Evolutionary conservation across 2,329 filamentous ascomycete genomes (phyloP).

Genomic region (Elsinoe batatas): DNA sequence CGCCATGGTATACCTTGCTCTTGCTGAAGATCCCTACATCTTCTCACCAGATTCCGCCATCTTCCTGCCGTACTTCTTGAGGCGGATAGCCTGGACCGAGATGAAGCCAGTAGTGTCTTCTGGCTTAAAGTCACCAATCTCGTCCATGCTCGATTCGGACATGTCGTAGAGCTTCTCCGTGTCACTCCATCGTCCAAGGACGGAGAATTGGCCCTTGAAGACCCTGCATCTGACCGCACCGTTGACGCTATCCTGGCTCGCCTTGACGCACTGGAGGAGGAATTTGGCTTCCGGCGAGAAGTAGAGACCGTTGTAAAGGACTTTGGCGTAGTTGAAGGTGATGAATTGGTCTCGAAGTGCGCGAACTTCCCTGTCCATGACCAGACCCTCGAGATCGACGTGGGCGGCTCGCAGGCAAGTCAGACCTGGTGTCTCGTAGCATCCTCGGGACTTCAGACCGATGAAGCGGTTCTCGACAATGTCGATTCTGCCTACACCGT

Average conservation of each 20-base stretch:
- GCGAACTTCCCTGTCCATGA: constrained; percentile 58
- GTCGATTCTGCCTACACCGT: constrained; percentile 72
- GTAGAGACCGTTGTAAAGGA: constrained; percentile 54
- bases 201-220: constrained; percentile 57
- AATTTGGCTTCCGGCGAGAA: constrained; percentile 65
- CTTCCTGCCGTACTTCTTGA: constrained; percentile 36
- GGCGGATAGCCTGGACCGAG: constrained; percentile 54
- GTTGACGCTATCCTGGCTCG: constrained; percentile 52
- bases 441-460: constrained; percentile 70
- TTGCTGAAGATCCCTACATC: constrained; percentile 20
- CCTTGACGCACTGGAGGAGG: constrained; percentile 54
- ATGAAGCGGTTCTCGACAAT: constrained; percentile 77
- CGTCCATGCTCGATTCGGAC: constrained; percentile 60
- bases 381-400: constrained; percentile 55
- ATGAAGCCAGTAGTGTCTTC: constrained; percentile 60
- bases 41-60: constrained; percentile 29
- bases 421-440: constrained; percentile 61
- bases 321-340: constrained; percentile 52
- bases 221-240: constrained; percentile 51
- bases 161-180: constrained; percentile 62
- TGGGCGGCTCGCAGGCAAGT: constrained; percentile 48
- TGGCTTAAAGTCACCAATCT: constrained; percentile 57
- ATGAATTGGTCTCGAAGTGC: constrained; percentile 62
- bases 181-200: constrained; percentile 50
- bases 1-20: neutral